Evolutionary conservation across 2,329 filamentous ascomycete genomes (phyloP).

Genomic region (Aspergillus clavatus): DNA sequence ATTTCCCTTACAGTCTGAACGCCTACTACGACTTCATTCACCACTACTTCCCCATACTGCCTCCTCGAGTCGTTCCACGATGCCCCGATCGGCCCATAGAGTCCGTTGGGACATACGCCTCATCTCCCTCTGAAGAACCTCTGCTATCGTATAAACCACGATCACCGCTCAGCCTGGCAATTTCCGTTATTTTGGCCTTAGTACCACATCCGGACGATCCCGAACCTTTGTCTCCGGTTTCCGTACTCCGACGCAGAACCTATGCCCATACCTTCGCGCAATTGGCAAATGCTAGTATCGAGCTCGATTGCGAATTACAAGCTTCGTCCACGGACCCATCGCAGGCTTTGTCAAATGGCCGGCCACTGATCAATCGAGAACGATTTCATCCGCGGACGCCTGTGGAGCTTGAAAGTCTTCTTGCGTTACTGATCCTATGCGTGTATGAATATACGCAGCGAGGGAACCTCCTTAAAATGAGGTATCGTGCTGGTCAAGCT

Average conservation of each 20-base stretch:
- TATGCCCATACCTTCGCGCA: constrained; percentile 40
- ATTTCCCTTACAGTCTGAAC: constrained; percentile 32
- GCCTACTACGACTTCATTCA: constrained; percentile 46
- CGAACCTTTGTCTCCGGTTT: constrained; percentile 32
- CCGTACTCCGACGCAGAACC: constrained; percentile 34
- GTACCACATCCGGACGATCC: constrained; percentile 40
- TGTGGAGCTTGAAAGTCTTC: constrained; percentile 38
- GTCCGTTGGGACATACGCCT: constrained; percentile 25
- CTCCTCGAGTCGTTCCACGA: constrained; percentile 30
- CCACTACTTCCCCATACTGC: constrained; percentile 43
- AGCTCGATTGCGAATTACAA: constrained; percentile 41
- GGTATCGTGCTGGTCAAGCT: constrained; percentile 42
- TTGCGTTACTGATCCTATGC: constrained; percentile 41
- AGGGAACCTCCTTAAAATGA: constrained; percentile 45
- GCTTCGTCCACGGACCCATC: constrained; percentile 38
- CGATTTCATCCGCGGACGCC: constrained; percentile 37
- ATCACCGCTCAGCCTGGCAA: constrained; percentile 42
- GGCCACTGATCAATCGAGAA: constrained; percentile 29
- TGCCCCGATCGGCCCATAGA: constrained; percentile 33
- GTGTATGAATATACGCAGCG: constrained; percentile 45
- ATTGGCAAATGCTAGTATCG: constrained; percentile 36
- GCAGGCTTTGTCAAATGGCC: constrained; percentile 33
- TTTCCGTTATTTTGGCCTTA: constrained; percentile 41
- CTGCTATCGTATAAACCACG: constrained; percentile 33
- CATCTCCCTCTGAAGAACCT: constrained; percentile 28